phyloP scores from a whole-genome alignment of 2,329 filamentous ascomycete species.

The Alternaria consortialis region DNA sequence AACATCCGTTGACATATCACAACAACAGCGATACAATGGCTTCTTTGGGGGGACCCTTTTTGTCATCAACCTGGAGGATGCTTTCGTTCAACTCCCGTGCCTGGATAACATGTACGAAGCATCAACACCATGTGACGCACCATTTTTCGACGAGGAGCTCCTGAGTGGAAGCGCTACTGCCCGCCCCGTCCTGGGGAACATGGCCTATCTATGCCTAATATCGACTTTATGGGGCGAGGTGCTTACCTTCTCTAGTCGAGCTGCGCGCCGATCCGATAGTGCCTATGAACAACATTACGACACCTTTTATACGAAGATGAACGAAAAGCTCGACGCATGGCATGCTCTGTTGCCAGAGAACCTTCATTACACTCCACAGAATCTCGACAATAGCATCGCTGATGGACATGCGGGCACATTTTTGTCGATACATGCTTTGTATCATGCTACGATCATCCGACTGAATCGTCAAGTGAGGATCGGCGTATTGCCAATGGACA shows the following conservation, averaged over 20 bases:
- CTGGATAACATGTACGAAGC: constrained; percentile 69
- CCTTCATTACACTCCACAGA: constrained; percentile 64
- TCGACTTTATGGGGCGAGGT: constrained; percentile 72
- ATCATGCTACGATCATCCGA: constrained; percentile 70
- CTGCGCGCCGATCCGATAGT: constrained; percentile 55
- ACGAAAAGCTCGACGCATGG: constrained; percentile 67
- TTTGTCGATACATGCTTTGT: constrained; percentile 72
- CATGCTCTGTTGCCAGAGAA: constrained; percentile 63
- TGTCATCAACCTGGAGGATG: constrained; percentile 69
- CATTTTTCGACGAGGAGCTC: constrained; percentile 67
- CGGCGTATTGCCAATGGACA: constrained; percentile 36
- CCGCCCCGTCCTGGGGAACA: constrained; percentile 55
- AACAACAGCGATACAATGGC: constrained; percentile 65
- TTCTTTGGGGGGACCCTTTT: constrained; percentile 61
- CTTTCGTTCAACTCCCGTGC: constrained; percentile 73
- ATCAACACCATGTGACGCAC: constrained; percentile 65
- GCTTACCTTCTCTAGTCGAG: constrained; percentile 66
- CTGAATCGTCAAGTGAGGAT: constrained; percentile 66
- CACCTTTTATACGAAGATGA: constrained; percentile 62
- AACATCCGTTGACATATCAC: constrained; percentile 41
- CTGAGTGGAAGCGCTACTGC: constrained; percentile 49
- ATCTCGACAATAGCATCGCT: constrained; percentile 65
- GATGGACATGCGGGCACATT: constrained; percentile 66
- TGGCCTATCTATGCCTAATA: constrained; percentile 70
- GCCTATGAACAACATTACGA: constrained; percentile 60